These are phyloP conservation scores for Monsonia emarginata DNA, from an alignment of 441 rosid species.

Conservation along the genomic window DNA sequence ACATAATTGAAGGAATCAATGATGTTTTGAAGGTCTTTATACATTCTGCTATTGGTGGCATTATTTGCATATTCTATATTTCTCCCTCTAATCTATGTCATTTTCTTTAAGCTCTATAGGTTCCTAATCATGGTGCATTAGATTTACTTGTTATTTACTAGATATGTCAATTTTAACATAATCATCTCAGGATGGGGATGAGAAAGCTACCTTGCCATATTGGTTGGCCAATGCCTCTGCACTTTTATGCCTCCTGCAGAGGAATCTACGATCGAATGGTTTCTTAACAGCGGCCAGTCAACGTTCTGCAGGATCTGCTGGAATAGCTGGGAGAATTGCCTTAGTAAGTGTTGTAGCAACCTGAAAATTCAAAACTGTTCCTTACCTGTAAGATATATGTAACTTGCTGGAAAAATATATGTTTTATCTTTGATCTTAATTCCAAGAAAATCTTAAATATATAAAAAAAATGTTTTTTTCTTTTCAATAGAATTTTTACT, in stretches of 20 bases:
- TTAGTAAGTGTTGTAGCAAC: constrained; percentile 37
- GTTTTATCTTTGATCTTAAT: too few species aligned
- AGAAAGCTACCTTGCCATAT: constrained; percentile 56
- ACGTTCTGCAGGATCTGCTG: constrained; percentile 46
- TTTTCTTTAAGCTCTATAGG: too few species aligned
- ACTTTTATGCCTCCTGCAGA: constrained; percentile 84
- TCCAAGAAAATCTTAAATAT: too few species aligned
- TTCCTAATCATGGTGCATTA: too few species aligned
- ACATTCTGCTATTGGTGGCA: background rate
- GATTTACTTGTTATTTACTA: background rate
- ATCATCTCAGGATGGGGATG: constrained; percentile 65
- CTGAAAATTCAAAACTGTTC: background rate
- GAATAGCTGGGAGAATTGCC: constrained; percentile 56
- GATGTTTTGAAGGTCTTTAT: constrained; percentile 64
- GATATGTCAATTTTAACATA: constrained; percentile 10
- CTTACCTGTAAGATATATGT: background rate
- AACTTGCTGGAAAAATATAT: too few species aligned
- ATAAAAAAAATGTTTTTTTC: too few species aligned
- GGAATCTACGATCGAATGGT: constrained; percentile 73
- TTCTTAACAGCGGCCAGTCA: constrained; percentile 51
- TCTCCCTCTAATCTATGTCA: background rate
- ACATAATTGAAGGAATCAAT: constrained; percentile 78
- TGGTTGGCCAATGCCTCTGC: constrained; percentile 92
- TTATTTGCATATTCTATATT: constrained; percentile 7
- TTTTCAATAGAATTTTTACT: too few species aligned